phyloP scores from a whole-genome alignment of 257 asterid genomes.

The Solanum boliviense region DNA sequence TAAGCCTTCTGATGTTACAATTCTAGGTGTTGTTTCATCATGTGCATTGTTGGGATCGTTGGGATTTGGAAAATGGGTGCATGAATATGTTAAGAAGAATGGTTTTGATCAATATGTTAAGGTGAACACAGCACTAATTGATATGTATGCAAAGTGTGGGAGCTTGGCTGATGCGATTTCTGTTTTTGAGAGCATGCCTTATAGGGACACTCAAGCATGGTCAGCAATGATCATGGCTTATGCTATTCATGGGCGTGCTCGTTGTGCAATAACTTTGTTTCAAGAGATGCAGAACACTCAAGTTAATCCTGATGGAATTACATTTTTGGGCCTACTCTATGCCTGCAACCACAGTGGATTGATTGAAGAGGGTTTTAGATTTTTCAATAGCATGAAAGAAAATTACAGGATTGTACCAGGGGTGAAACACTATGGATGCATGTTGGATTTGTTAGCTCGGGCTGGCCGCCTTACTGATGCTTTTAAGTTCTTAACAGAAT shows the following conservation, averaged over 20 bases:
- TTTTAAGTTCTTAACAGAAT: conserved; percentile 7
- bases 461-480: conserved; percentile 27
- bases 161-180: conserved; percentile 24
- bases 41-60: conserved; percentile 27
- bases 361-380: conserved; percentile 13
- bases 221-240: conserved; percentile 31
- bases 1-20: conserved; percentile 26
- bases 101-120: conserved; percentile 20
- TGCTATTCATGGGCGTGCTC: conserved; percentile 26
- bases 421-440: conserved; percentile 27
- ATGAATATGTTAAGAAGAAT: conserved; percentile 15
- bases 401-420: conserved; percentile 17
- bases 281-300: conserved; percentile 12
- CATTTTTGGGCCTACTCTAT: conserved; percentile 23
- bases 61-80: conserved; percentile 26
- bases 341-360: conserved; percentile 27
- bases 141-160: conserved; percentile 40
- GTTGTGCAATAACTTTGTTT: conserved; percentile 17
- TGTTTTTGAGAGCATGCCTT: conserved; percentile 14
- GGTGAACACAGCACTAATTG: conserved; percentile 29
- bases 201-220: conserved; percentile 26
- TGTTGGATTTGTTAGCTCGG: conserved; percentile 27
- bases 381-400: conserved; percentile 14
- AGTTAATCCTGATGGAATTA: conserved; percentile 19
- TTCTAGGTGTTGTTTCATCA: conserved; percentile 24